These are phyloP conservation scores for Claviceps spartinae DNA, from an alignment of 2,329 filamentous ascomycete genomes.

Conservation along the genomic window DNA sequence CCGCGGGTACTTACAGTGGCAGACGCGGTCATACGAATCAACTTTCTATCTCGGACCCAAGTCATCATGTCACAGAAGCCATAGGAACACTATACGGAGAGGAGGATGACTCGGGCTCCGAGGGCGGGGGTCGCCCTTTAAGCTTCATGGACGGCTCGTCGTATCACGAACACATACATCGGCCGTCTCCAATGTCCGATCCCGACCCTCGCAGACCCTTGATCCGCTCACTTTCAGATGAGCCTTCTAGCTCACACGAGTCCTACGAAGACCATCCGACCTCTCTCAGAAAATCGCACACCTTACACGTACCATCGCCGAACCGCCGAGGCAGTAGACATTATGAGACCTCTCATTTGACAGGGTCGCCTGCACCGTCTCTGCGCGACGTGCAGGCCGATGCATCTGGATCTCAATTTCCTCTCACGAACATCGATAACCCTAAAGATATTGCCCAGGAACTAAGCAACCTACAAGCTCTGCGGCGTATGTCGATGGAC, in stretches of 20 bases:
- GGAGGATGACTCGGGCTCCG: constrained; percentile 48
- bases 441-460: constrained; percentile 84
- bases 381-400: constrained; percentile 43
- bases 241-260: constrained; percentile 17
- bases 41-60: constrained; percentile 68
- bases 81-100: constrained; percentile 86
- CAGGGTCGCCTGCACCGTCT: constrained; percentile 38
- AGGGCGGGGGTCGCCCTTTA: constrained; percentile 44
- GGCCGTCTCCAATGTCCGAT: constrained; percentile 13
- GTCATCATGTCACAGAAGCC: constrained; percentile 86
- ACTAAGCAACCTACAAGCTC: constrained; percentile 78
- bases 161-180: constrained; percentile 36
- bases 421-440: constrained; percentile 81
- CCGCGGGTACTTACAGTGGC: constrained; percentile 42
- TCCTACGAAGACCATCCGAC: constrained; percentile 19
- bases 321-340: constrained; percentile 28
- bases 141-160: constrained; percentile 54
- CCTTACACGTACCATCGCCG: constrained; percentile 23
- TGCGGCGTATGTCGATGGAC: constrained; percentile 91
- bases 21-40: constrained; percentile 45
- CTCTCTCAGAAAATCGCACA: constrained; percentile 30
- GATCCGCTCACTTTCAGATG: constrained; percentile 33
- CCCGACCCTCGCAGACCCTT: constrained; percentile 27
- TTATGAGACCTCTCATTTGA: constrained; percentile 29
- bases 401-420: constrained; percentile 53